These are phyloP conservation scores for Biancaea sappan DNA, from an alignment of 306 rosid species.

Conservation along the genomic window DNA sequence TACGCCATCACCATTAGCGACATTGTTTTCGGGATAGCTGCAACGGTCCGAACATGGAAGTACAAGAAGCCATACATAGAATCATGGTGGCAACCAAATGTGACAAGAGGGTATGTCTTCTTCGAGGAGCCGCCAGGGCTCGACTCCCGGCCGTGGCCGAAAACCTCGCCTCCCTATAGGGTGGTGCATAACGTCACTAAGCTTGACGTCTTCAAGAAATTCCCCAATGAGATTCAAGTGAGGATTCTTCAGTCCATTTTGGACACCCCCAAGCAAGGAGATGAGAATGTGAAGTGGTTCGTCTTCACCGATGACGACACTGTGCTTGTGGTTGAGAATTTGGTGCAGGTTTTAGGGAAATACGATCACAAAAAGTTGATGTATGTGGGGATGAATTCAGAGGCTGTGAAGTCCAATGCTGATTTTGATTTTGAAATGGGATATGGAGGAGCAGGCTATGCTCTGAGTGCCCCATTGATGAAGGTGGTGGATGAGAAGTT, in stretches of 20 bases:
- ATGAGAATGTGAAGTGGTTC: conserved; percentile 49
- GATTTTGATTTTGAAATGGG: conserved; percentile 53
- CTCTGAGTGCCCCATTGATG: conserved; percentile 51
- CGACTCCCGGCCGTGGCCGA: conserved; percentile 52
- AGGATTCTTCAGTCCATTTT: conserved; percentile 37
- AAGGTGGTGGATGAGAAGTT: conserved; percentile 25
- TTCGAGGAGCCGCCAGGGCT: conserved; percentile 40
- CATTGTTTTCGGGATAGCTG: conserved; percentile 47
- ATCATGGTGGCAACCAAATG: conserved; percentile 53
- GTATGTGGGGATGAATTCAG: conserved; percentile 44
- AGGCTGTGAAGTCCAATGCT: conserved; percentile 19
- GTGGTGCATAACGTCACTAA: conserved; percentile 38
- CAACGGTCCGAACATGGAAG: conserved; percentile 53
- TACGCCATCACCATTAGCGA: conserved; percentile 37
- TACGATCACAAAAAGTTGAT: conserved; percentile 41
- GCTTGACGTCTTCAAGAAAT: not conserved
- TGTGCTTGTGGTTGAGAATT: conserved; percentile 42
- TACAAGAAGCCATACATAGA: conserved; percentile 37
- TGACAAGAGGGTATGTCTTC: conserved; percentile 50
- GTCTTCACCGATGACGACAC: conserved; percentile 61
- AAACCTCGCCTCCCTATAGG: conserved; percentile 43
- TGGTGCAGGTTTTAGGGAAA: conserved; percentile 41
- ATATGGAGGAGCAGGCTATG: conserved; percentile 57
- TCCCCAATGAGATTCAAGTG: conserved; percentile 15
- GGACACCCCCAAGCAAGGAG: conserved; percentile 45